These are phyloP conservation scores for Solanum peruvianum DNA, from an alignment of 257 asterid species.

Conservation along the genomic window DNA sequence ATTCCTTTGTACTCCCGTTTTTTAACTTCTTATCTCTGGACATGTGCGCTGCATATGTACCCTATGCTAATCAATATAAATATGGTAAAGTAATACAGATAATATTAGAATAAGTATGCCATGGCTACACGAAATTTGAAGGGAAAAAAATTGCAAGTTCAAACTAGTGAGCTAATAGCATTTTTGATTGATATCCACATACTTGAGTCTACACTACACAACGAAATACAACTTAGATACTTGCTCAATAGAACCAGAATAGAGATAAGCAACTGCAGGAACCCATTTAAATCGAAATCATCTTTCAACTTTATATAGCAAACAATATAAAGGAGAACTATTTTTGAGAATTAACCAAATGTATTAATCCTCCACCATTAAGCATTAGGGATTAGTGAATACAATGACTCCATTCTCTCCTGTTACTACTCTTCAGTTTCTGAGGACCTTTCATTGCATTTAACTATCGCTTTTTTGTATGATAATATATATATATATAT, in stretches of 20 bases:
- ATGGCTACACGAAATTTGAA: neutral
- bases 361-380: neutral
- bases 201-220: neutral
- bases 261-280: neutral
- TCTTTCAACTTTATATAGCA: neutral
- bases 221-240: neutral
- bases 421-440: neutral
- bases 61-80: neutral
- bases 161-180: neutral
- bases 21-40: neutral
- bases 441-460: neutral
- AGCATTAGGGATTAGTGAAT: neutral
- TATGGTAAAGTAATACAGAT: neutral
- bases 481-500: too few relatives aligned
- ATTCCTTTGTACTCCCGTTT: neutral
- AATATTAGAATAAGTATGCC: neutral
- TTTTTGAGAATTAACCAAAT: neutral
- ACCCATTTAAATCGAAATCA: neutral
- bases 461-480: neutral
- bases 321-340: neutral
- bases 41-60: neutral
- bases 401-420: neutral
- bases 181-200: neutral
- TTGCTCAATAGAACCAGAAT: neutral
- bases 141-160: neutral